Percentiles rank a stretch among this genome's conserved stretches.
Conservation (phyloP, 495 filamentous ascomycete genomes). For the Hypomontagnella submonticulosa region DNA sequence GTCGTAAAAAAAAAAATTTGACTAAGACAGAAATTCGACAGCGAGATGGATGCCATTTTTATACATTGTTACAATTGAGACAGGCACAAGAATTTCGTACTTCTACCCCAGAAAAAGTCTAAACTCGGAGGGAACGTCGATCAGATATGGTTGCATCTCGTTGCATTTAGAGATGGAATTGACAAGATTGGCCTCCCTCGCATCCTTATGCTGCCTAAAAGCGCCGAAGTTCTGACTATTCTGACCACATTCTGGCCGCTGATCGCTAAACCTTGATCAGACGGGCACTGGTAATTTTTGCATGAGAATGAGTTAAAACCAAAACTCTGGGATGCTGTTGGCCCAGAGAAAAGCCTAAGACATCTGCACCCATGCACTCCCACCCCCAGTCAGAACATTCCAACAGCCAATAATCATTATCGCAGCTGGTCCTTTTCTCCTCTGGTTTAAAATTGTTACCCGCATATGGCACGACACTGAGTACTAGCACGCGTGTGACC, state of each 20-base stretch:
- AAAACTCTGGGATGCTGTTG: slow-evolving; percentile 35
- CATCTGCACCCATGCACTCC: slow-evolving; percentile 29
- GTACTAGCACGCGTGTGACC: slow-evolving; percentile 40
- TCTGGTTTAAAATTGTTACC: slow-evolving; percentile 33
- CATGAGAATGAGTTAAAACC: slow-evolving; percentile 26
- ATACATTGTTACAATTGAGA: neutral
- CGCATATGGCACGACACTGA: slow-evolving; percentile 38
- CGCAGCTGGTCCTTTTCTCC: slow-evolving; percentile 12
- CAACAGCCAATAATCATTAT: slow-evolving; percentile 32
- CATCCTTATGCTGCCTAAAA: slow-evolving; percentile 28
- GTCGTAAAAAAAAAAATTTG: slow-evolving; percentile 12
- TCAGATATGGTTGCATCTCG: slow-evolving; percentile 39
- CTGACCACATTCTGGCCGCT: slow-evolving; percentile 16
- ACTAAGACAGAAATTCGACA: slow-evolving; percentile 28
- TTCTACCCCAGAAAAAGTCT: slow-evolving; percentile 30
- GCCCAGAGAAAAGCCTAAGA: slow-evolving; percentile 31
- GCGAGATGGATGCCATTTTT: slow-evolving; percentile 23
- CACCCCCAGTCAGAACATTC: slow-evolving; percentile 27
- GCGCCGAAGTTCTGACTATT: neutral
- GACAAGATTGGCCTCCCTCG: slow-evolving; percentile 9
- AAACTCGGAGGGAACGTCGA: slow-evolving; percentile 14
- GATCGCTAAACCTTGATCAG: slow-evolving; percentile 33
- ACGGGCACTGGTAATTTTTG: slow-evolving; percentile 30
- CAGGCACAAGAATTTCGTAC: neutral
- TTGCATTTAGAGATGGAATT: slow-evolving; percentile 19